These are phyloP conservation scores for Alternaria solani DNA, from an alignment of 2,329 filamentous ascomycete genomes.

Conservation along the genomic window DNA sequence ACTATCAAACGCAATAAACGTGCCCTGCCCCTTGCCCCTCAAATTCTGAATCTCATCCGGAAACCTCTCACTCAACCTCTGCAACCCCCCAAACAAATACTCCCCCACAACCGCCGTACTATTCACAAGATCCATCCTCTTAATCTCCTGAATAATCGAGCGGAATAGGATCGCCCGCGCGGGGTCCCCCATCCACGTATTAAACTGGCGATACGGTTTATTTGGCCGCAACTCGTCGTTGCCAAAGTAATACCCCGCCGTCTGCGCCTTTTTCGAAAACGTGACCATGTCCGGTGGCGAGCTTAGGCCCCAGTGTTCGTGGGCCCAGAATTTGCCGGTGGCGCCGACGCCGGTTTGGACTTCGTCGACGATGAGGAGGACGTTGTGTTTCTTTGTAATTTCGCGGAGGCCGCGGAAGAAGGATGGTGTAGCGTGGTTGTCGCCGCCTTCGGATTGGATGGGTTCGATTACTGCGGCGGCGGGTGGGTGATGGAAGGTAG, in stretches of 20 bases:
- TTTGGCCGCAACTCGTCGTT: conserved; percentile 83
- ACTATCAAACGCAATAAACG: conserved; percentile 91
- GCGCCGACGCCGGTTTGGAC: conserved; percentile 93
- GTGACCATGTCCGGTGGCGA: conserved; percentile 91
- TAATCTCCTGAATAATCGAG: conserved; percentile 82
- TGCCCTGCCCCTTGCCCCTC: conserved; percentile 85
- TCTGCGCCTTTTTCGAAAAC: conserved; percentile 94
- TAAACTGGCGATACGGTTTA: conserved; percentile 95
- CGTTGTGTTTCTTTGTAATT: conserved; percentile 77
- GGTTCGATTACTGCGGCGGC: conserved; percentile 87
- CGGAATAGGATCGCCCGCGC: conserved; percentile 85
- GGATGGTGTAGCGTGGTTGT: conserved; percentile 87
- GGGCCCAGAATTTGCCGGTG: conserved; percentile 94
- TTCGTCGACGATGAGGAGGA: conserved; percentile 91
- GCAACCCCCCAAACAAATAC: conserved; percentile 77
- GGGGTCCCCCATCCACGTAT: conserved; percentile 97
- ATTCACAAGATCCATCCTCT: conserved; percentile 77
- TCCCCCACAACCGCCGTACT: conserved; percentile 80
- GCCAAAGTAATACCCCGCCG: conserved; percentile 90
- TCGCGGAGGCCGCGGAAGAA: conserved; percentile 88
- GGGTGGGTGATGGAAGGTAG: conserved; percentile 78
- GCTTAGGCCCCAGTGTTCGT: conserved; percentile 88
- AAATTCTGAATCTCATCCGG: conserved; percentile 83
- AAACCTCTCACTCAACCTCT: conserved; percentile 72
- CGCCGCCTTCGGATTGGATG: conserved; percentile 91